These are phyloP conservation scores for Ophidiomyces ophidiicola DNA, from an alignment of 2,329 filamentous ascomycete species.

Conservation along the genomic window DNA sequence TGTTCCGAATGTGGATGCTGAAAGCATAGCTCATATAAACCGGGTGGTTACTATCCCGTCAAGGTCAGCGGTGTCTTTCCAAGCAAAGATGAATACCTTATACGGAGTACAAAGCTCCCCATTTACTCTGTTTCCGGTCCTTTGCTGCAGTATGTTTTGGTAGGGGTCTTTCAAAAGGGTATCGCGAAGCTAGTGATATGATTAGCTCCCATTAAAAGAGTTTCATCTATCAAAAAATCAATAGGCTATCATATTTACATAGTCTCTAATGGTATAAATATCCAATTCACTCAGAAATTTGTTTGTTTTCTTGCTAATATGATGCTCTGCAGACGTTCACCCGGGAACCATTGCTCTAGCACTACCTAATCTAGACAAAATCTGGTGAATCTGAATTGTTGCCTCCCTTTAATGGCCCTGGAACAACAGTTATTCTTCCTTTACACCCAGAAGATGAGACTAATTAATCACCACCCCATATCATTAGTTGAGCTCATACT, in stretches of 20 bases:
- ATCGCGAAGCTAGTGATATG: not conserved
- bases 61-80: conserved; percentile 22
- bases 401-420: no score
- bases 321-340: not conserved
- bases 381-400: conserved; percentile 2
- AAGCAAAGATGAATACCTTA: conserved; percentile 13
- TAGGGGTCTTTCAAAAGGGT: conserved; percentile 18
- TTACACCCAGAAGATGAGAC: conserved; percentile 5
- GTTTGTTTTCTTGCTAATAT: not conserved
- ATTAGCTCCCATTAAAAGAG: not conserved
- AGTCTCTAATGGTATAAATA: not conserved
- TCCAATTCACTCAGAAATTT: not conserved
- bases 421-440: conserved; percentile 6
- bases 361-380: conserved; percentile 1
- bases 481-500: conserved; percentile 2
- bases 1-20: not conserved
- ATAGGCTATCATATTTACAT: not conserved
- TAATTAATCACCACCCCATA: conserved; percentile 7
- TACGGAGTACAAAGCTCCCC: conserved; percentile 26
- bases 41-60: conserved; percentile 27
- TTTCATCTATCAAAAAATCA: not conserved
- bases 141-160: conserved; percentile 29
- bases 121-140: conserved; percentile 28
- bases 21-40: conserved; percentile 15
- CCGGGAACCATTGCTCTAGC: conserved; percentile 1